phyloP scores from a whole-genome alignment of 208 protist genomes.

The Crithidia sp. region DNA sequence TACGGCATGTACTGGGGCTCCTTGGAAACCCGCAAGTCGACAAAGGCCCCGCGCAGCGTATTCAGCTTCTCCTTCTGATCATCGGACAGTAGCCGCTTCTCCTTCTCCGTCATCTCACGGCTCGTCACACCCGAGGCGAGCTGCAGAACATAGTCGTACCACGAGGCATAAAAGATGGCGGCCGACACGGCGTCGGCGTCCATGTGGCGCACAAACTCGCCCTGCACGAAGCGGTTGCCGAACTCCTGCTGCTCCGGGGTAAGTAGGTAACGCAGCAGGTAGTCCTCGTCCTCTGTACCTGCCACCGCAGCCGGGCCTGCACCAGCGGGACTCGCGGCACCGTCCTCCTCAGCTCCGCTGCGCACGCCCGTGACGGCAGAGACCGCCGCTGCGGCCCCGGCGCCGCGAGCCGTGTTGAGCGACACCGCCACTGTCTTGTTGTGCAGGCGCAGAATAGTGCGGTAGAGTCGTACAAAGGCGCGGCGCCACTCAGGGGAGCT shows the following conservation, averaged over 20 bases:
- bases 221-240: slow-evolving; percentile 85
- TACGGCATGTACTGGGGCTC: slow-evolving; percentile 49
- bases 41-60: slow-evolving; percentile 57
- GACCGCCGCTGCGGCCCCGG: slow-evolving; percentile 38
- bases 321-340: not conserved
- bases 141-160: slow-evolving; percentile 88
- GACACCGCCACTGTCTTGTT: slow-evolving; percentile 72
- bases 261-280: slow-evolving; percentile 62
- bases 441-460: slow-evolving; percentile 82
- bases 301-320: not conserved
- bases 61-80: slow-evolving; percentile 83
- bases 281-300: slow-evolving; percentile 32
- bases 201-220: slow-evolving; percentile 78
- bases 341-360: not conserved
- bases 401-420: slow-evolving; percentile 30
- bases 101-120: slow-evolving; percentile 75
- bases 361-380: slow-evolving; percentile 37
- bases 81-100: slow-evolving; percentile 66
- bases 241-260: slow-evolving; percentile 78
- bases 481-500: slow-evolving; percentile 61
- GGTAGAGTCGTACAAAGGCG: slow-evolving; percentile 76
- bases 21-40: slow-evolving; percentile 33
- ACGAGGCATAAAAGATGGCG: slow-evolving; percentile 81
- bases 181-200: slow-evolving; percentile 70
- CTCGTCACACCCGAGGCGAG: slow-evolving; percentile 73